phyloP scores from a whole-genome alignment of 1,284 basidiomycete genomes.

The Ustilago cynodontis region DNA sequence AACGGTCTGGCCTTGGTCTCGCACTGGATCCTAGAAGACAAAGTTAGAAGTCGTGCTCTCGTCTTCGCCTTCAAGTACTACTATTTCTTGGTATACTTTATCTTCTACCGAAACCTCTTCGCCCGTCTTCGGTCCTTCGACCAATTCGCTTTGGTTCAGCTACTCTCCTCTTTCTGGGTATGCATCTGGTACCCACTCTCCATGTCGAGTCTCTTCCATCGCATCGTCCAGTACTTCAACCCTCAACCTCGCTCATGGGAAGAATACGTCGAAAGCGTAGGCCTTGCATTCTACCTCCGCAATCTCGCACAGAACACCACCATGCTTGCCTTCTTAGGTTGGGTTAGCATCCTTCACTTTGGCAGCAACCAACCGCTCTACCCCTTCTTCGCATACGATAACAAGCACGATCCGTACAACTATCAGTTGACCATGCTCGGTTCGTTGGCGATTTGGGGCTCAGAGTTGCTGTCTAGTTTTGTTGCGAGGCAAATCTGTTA shows the following conservation, averaged over 20 bases:
- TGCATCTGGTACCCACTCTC: slow-evolving; percentile 74
- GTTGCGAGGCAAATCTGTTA: slow-evolving; percentile 72
- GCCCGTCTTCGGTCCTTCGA: slow-evolving; percentile 66
- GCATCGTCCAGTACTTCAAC: slow-evolving; percentile 71
- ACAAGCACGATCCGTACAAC: slow-evolving; percentile 74
- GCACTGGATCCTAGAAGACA: slow-evolving; percentile 73
- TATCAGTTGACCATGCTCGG: slow-evolving; percentile 74
- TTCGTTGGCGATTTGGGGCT: slow-evolving; percentile 74
- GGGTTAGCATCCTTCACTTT: slow-evolving; percentile 73
- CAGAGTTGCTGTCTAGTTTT: slow-evolving; percentile 73
- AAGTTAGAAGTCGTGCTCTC: slow-evolving; percentile 73
- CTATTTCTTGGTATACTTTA: slow-evolving; percentile 70
- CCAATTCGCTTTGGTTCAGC: slow-evolving; percentile 73
- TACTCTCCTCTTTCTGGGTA: slow-evolving; percentile 73
- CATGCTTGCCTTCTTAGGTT: slow-evolving; percentile 72
- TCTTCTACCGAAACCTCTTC: slow-evolving; percentile 72
- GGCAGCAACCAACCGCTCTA: slow-evolving; percentile 74
- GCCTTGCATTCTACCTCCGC: slow-evolving; percentile 73
- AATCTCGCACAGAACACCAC: slow-evolving; percentile 75
- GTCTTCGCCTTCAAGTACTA: slow-evolving; percentile 73
- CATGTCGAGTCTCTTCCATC: slow-evolving; percentile 72
- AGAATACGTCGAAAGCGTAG: slow-evolving; percentile 73
- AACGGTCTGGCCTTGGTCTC: slow-evolving; percentile 72
- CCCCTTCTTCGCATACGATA: slow-evolving; percentile 74
- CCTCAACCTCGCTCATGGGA: slow-evolving; percentile 73